These are phyloP conservation scores for Lipomyces sp. DNA, from an alignment of 805 yeast species.

Conservation along the genomic window DNA sequence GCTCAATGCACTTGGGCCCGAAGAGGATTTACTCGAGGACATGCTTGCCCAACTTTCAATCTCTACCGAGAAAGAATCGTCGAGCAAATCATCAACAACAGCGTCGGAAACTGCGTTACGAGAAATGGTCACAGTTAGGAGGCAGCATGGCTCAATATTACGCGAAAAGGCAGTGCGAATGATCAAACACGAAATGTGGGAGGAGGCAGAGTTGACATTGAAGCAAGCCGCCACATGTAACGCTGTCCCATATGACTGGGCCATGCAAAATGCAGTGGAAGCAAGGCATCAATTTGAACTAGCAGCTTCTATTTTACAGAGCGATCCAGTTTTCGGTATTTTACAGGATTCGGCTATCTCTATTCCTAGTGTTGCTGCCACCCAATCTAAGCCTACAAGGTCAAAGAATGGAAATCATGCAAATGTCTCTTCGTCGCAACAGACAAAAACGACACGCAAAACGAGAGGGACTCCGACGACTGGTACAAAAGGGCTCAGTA, in stretches of 20 bases:
- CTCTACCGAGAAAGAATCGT: too few species aligned
- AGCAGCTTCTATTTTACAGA: slow-evolving; percentile 28
- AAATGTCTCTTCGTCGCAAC: too few species aligned
- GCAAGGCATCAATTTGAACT: slow-evolving; percentile 22
- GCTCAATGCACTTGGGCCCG: not conserved
- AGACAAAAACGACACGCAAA: slow-evolving; percentile 1
- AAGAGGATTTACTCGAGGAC: not conserved
- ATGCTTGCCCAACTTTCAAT: slow-evolving; percentile 5
- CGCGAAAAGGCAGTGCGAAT: not conserved
- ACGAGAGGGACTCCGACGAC: not conserved
- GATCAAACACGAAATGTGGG: slow-evolving; percentile 3
- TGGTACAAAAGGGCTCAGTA: not conserved
- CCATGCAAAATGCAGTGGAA: slow-evolving; percentile 17
- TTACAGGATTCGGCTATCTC: slow-evolving; percentile 52
- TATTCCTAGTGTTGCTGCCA: slow-evolving; percentile 36
- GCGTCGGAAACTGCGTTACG: not conserved
- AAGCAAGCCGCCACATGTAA: not conserved
- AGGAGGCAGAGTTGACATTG: slow-evolving; percentile 7
- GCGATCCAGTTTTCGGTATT: slow-evolving; percentile 50
- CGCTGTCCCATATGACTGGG: slow-evolving; percentile 4
- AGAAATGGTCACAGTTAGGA: not conserved
- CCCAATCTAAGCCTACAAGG: not conserved
- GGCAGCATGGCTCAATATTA: slow-evolving; percentile 1
- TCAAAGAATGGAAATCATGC: not conserved
- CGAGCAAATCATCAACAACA: not conserved